Base-by-base conservation (phyloP, 192 early-diverging fungal genomes). In the Podila clonocystis region DNA sequence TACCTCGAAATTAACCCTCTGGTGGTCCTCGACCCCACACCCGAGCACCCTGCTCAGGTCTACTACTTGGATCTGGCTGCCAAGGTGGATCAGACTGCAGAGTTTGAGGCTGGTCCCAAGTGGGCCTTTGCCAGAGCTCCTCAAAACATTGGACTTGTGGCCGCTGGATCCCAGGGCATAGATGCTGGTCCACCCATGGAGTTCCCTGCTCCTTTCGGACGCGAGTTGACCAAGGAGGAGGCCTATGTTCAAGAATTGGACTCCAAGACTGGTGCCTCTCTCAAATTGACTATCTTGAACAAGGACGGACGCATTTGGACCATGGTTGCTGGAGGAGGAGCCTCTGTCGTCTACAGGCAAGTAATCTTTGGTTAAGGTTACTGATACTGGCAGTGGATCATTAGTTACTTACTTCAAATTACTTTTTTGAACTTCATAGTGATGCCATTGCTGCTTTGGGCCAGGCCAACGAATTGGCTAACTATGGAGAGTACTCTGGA, bases 401-500 rank as follows among this genome's bases (percentile, higher is more conserved):
- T 58, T 8, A 22, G n/a, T 2, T 28, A 64, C 41, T 45, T 45
- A 45, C 41, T 2, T 45, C 13, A 45, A 15, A 28, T 2, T 30
- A 13, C 26, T 45, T 26, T 26, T 45, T 26, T 26, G 29, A 58
- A 50, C 64, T 50, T 19, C 49, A 41, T 67, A 95, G 96, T 33
- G 98, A 99, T 84, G 98, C 98, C 38, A 99, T 99, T 84, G 97
- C 98, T n/a, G 95, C 95, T 55, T 91, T 95, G 50, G 98, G 98
- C 36, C 97, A 85, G 66, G 96, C 98, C 7, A 73, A 91, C 79
- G 97, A 99, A 85, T 89, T 99, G 29, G 98, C 98, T 86, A 99
- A 99, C 90, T 99, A 99, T 86, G 98, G 98, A 80, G 98, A 99
- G 87, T 99, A 99, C 91, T 99, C 98, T 61, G 98, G 98, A 59